Evolutionary conservation across 805 yeast genomes (phyloP).

Genomic region (Starmerella powellii): DNA sequence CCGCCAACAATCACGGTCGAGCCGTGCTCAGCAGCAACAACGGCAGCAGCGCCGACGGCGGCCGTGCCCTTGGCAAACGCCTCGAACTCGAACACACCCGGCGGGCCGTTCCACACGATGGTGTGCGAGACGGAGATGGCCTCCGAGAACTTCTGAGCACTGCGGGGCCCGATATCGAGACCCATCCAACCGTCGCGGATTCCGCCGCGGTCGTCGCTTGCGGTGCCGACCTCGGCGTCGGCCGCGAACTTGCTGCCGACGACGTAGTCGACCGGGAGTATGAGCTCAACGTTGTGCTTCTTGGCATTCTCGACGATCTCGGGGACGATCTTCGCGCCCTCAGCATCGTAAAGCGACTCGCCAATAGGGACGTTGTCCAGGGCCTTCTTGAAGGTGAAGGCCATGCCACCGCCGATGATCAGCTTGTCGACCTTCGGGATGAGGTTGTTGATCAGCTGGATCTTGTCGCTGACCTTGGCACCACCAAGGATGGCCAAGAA

Average conservation of each 20-base stretch:
- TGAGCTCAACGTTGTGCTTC: slow-evolving; percentile 85
- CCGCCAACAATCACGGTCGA: slow-evolving; percentile 94
- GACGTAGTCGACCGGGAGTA: slow-evolving; percentile 89
- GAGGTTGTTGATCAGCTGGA: slow-evolving; percentile 86
- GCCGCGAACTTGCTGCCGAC: slow-evolving; percentile 90
- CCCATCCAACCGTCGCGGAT: slow-evolving; percentile 95
- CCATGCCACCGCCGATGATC: slow-evolving; percentile 99
- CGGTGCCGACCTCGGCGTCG: slow-evolving; percentile 75
- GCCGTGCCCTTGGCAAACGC: slow-evolving; percentile 86
- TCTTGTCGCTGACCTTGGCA: slow-evolving; percentile 98
- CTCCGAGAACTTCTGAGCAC: slow-evolving; percentile 63
- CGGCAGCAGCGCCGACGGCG: slow-evolving; percentile 76
- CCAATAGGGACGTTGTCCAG: slow-evolving; percentile 78
- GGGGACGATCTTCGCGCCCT: slow-evolving; percentile 92
- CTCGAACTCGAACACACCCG: slow-evolving; percentile 98
- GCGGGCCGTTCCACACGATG: slow-evolving; percentile 99
- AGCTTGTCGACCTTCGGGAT: slow-evolving; percentile 89
- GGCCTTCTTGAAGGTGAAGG: slow-evolving; percentile 96
- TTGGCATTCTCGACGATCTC: slow-evolving; percentile 89
- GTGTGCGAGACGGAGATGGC: slow-evolving; percentile 91
- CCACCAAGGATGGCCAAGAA: slow-evolving; percentile 98
- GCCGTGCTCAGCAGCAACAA: slow-evolving; percentile 74
- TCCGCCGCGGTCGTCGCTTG: slow-evolving; percentile 74
- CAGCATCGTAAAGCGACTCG: slow-evolving; percentile 81
- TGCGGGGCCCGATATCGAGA: slow-evolving; percentile 88